These are phyloP conservation scores for Glarea lozoyensis DNA, from an alignment of 495 filamentous ascomycete genomes.

Conservation along the genomic window DNA sequence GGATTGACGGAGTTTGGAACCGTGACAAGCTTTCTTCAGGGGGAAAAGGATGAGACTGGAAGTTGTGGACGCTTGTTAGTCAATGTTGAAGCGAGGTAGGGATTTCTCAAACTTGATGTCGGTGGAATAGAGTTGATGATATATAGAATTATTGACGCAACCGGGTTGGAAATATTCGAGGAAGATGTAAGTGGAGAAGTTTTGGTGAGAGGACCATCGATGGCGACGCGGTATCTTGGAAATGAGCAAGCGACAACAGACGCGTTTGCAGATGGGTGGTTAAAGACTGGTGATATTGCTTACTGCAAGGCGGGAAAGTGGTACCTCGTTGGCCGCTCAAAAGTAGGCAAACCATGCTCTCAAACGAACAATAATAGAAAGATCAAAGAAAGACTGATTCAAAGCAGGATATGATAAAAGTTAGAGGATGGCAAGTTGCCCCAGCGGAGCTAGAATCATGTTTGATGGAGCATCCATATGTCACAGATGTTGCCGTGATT, in stretches of 20 bases:
- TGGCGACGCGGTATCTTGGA: conserved; percentile 68
- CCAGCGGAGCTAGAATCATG: conserved; percentile 79
- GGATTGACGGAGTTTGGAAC: conserved; percentile 44
- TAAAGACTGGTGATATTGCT: conserved; percentile 87
- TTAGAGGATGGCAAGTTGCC: conserved; percentile 80
- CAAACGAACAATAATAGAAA: too few relatives aligned
- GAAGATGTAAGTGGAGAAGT: too few relatives aligned
- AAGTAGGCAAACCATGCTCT: too few relatives aligned
- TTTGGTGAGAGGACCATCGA: conserved; percentile 55
- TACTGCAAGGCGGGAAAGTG: conserved; percentile 65
- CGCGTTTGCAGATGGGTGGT: conserved; percentile 74
- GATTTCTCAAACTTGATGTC: too few relatives aligned
- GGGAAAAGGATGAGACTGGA: conserved; percentile 22
- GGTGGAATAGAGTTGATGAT: too few relatives aligned
- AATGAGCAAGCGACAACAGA: conserved; percentile 60
- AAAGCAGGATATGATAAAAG: conserved; percentile 73
- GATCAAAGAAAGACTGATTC: too few relatives aligned
- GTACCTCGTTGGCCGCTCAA: too few relatives aligned
- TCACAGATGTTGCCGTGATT: conserved; percentile 71
- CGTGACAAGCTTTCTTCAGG: conserved; percentile 6
- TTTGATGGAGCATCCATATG: conserved; percentile 56
- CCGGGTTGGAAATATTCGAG: too few relatives aligned
- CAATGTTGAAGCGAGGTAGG: conserved; percentile 18
- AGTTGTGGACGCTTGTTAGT: conserved; percentile 38
- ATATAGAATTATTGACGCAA: too few relatives aligned